Evolutionary conservation across 371 early-diverging fungal genomes (phyloP), one percentile per base, ranked within the genome.

Genomic region (Thermomucor indicae-seudaticae): DNA sequence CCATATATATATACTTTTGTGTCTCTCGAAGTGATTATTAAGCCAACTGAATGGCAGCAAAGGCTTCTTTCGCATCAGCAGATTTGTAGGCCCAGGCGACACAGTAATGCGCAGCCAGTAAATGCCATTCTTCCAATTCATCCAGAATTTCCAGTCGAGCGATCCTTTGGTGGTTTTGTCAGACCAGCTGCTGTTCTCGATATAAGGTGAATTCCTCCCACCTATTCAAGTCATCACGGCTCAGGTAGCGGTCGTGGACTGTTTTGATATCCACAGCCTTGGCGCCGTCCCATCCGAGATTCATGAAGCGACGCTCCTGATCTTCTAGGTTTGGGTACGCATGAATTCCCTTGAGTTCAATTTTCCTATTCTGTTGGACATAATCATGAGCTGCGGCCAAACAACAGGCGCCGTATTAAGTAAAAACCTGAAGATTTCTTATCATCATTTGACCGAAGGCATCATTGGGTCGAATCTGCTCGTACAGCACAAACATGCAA

Each of bases 391-490:
- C 12, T 49, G 1, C 34, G 12, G 22, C n/a, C 5, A 4, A 2
- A 47, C 23, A 1, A 17, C 23, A 19, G 17, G 22, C 6, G 17
- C 14, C n/a, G 24, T 34, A 47, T 25, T 2, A 37, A 8, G 24
- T 19, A 11, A 4, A 27, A 60, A 74, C 83, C 62, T 80, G 73
- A 23, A 97, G 66, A 48, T 95, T 96, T 20, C 80, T 77, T 8
- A 95, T 65, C 97, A 97, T 97, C 72, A 86, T 83, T 42, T 78
- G 64, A 0, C 97, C 97, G 77, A 97, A 97, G 0, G 89, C 72
- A 62, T 97, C 96, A 37, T 83, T 64, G 0, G 97, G 97, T 19
- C 78, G 58, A 42, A 96, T 92, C 65, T 93, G 96, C 52, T 97
- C 97, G 62, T 95, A 97, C 1, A 87, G 67, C 10, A 87, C 65